Evolutionary conservation across 2,329 filamentous ascomycete genomes (phyloP), one percentile per base, ranked within the genome.

Genomic region (Ophiocordyceps camponoti-saundersi): DNA sequence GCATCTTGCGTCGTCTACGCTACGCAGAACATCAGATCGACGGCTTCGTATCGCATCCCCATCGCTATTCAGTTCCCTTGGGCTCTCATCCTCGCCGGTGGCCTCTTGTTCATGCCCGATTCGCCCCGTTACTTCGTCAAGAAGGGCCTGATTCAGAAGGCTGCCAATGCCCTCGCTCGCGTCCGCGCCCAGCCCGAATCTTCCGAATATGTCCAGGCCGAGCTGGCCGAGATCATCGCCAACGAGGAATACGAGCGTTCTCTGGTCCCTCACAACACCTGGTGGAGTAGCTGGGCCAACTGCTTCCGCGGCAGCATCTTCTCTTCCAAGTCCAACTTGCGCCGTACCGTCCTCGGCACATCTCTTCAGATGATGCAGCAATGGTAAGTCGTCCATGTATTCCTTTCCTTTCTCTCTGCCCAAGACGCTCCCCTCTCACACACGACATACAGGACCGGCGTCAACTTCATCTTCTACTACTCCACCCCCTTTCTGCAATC

Each of bases 391-490:
- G n/a, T 4, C 12, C 12, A 22, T 20, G 1, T 10, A 26, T 26
- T 8, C 8, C 4, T 26, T 8, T 8, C 23, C 4, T 26, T 16
- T 6, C 16, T 5, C 2, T 36, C 5, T 16, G 2, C 16, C 13
- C 13, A 10, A 36, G 11, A 13, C 23, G 2, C 13, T 16, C 32
- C 13, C 5, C 16, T 36, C 12, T 36, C 13, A 36, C 32, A 36
- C 23, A 26, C 23, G 8, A 4, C 13, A n/a, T 16, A 11, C 16
- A 46, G 45, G 77, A 89, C 85, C 23, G 85, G 87, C 71, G 83
- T 94, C 67, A 94, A 94, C 74, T 93, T 90, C 67, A 85, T 92
- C 72, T 92, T 89, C 71, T 85, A 86, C 69, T 86, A 81, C 69
- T 86, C 84, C 34, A 88, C 85, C 32, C 78, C 83, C 49, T 93